A percentile compares a stretch with the other conserved stretches of the same genome.
Evolutionary conservation across 2,329 filamentous ascomycete species (phyloP).

Genomic region (Didymella pinodella): DNA sequence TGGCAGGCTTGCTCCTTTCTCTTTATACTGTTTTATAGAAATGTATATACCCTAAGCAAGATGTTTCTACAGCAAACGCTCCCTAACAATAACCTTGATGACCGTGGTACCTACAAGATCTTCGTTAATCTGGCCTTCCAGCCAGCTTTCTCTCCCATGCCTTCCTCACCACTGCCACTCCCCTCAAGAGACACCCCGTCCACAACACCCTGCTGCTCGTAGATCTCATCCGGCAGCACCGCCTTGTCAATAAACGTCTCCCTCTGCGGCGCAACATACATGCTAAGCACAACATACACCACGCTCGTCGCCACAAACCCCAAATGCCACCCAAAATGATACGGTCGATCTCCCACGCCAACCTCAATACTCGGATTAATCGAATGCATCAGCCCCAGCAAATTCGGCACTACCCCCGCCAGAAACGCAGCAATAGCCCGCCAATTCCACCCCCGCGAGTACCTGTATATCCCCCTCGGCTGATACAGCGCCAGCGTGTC

Average conservation of each 20-base stretch:
- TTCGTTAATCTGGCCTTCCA: slow-evolving; percentile 46
- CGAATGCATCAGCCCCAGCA: slow-evolving; percentile 63
- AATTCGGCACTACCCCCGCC: slow-evolving; percentile 63
- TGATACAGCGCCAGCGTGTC: slow-evolving; percentile 63
- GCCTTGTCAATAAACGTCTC: slow-evolving; percentile 58
- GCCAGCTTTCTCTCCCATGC: slow-evolving; percentile 40
- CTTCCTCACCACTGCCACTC: slow-evolving; percentile 36
- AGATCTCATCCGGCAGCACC: slow-evolving; percentile 51
- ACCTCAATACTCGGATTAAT: slow-evolving; percentile 53
- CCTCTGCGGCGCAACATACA: slow-evolving; percentile 56
- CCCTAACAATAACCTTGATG: no score
- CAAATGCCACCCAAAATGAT: slow-evolving; percentile 71
- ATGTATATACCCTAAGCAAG: slow-evolving; percentile 13
- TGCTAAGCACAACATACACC: slow-evolving; percentile 63
- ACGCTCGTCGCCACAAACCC: slow-evolving; percentile 65
- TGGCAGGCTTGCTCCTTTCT: slow-evolving; percentile 16
- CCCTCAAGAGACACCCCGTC: slow-evolving; percentile 37
- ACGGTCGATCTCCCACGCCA: slow-evolving; percentile 62
- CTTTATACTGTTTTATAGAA: not conserved
- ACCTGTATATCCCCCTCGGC: slow-evolving; percentile 60
- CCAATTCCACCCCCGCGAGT: slow-evolving; percentile 65
- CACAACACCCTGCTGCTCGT: slow-evolving; percentile 40
- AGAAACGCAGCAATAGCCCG: slow-evolving; percentile 65
- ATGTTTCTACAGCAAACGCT: not conserved
- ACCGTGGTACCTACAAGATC: slow-evolving; percentile 37